Evolutionary conservation across 1,284 basidiomycete species (phyloP), one percentile per base, ranked within the genome.

Genomic region (Ceratobasidium papillatum): DNA sequence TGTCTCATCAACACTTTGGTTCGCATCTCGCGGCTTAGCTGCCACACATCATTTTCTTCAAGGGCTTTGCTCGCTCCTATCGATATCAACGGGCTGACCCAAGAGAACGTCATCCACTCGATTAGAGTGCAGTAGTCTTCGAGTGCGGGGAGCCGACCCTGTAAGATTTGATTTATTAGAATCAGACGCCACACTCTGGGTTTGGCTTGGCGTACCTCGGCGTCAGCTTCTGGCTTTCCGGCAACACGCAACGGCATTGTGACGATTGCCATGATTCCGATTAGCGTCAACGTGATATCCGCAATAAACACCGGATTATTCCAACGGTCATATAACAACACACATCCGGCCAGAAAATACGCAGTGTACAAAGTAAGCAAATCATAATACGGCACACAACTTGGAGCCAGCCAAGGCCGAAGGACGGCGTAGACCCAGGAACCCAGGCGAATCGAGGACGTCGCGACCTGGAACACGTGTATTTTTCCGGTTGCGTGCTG

Each of bases 41-140:
- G 72, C 75, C 75, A 76, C 17, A 76, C 52, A 34, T 76, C 75
- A 17, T 19, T 49, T 32, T 76, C 72, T 36, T 74, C 72, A 4
- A 76, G 59, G 3, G 72, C 30, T 12, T 36, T 14, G n/a, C 8
- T 68, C 25, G 34, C 66, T 30, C 75, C 75, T 4, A 61, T 32
- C 32, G 72, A 19, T 32, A 76, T 63, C 22, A 76, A 43, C 14
- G 71, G 72, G 47, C 36, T 62, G 22, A 76, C 52, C 72, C 72
- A 76, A 3, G 62, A 65, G 45, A 76, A 76, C 9, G 72, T 76
- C 12, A 68, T 41, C 75, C 75, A 76, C 34, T 74, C 41, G 12
- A 43, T 34, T 9, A 76, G 45, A n/a, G 51, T 74, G 19, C 59
- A 64, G 22, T 45, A 68, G 25, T 76, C 75, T 30, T 76, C 75